A percentile compares a stretch with the other conserved stretches of the same genome.
Evolutionary conservation across 371 early-diverging fungal genomes (phyloP).

Genomic region (Furculomyces boomerangus): DNA sequence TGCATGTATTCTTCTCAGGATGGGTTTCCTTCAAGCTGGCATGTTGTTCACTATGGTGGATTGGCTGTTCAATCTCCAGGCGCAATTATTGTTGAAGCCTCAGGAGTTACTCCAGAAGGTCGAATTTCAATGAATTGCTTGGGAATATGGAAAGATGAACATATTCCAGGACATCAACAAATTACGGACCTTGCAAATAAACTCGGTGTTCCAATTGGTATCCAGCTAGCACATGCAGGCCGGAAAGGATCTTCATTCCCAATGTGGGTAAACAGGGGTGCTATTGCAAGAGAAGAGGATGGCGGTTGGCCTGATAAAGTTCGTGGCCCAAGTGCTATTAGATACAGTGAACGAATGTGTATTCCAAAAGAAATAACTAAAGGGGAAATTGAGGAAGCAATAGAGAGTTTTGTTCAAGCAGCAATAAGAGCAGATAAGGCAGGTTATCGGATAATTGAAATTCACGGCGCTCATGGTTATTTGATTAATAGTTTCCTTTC

Average conservation of each 20-base stretch:
- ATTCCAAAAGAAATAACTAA: slow-evolving; percentile 37
- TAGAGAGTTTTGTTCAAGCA: slow-evolving; percentile 43
- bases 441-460: slow-evolving; percentile 69
- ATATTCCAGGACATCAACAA: slow-evolving; percentile 34
- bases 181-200: slow-evolving; percentile 44
- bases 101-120: slow-evolving; percentile 51
- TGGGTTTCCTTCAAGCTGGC: slow-evolving; percentile 35
- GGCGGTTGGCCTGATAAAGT: slow-evolving; percentile 66
- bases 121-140: slow-evolving; percentile 55
- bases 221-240: slow-evolving; percentile 73
- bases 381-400: slow-evolving; percentile 36
- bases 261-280: slow-evolving; percentile 17
- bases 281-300: slow-evolving; percentile 20
- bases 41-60: slow-evolving; percentile 43
- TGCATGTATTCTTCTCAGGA: slow-evolving; percentile 43
- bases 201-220: slow-evolving; percentile 36
- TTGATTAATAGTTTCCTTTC: slow-evolving; percentile 59
- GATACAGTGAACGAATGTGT: slow-evolving; percentile 27
- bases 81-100: slow-evolving; percentile 56
- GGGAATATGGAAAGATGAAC: slow-evolving; percentile 67
- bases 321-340: slow-evolving; percentile 41
- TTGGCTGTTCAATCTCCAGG: slow-evolving; percentile 58
- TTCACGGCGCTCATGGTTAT: slow-evolving; percentile 71
- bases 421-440: slow-evolving; percentile 50
- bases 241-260: slow-evolving; percentile 48